Evolutionary conservation across 305 asterid genomes (phyloP), one percentile per base, ranked within the genome.

Genomic region (Withania somnifera): DNA sequence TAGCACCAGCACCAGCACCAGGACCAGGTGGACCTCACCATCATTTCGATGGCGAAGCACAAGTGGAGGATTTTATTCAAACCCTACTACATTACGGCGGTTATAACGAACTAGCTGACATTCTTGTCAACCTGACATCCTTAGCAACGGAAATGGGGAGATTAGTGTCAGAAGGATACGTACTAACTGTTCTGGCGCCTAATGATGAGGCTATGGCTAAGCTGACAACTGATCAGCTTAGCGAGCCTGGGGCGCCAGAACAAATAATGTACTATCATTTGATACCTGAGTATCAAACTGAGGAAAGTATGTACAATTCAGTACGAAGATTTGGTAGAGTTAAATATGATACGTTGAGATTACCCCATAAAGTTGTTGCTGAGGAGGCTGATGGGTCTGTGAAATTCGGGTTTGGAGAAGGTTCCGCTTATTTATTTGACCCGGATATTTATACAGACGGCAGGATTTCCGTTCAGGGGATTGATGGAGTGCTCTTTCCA

Each of bases 391-490:
- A 95, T 75, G 98, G 98, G 79, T 93, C 98, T 14, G 98, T 95
- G 4, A 92, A 89, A 60, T 95, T 95, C 77, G 98, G 98, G 50
- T 86, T 83, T 5, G 97, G 89, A 0, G 97, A 93, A 75, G 94
- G 90, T 7, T 91, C 98, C 15, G 98, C 97, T 0, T 93, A 95
- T 83, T 86, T 95, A 36, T 88, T 95, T 26, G 99, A 95, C 85
- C 98, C 99, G 5, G 99, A 95, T 87, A 92, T 95, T 1, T 95
- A 95, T n/a, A 95, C 97, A 45, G 99, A 95, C 82, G 98, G 99
- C 26, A 83, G 99, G 85, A 95, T 95, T 38, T 95, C 99, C 4
- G 99, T 95, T 17, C 99, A 95, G 87, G 99, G 99, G 3, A 95
- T 95, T 19, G 98, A 95, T 61, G 94, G 93, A 13, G 98, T 95